Evolutionary conservation across 805 yeast species (phyloP), one percentile per base, ranked within the genome.

Genomic region (Groenewaldozyma salmanticensis): DNA sequence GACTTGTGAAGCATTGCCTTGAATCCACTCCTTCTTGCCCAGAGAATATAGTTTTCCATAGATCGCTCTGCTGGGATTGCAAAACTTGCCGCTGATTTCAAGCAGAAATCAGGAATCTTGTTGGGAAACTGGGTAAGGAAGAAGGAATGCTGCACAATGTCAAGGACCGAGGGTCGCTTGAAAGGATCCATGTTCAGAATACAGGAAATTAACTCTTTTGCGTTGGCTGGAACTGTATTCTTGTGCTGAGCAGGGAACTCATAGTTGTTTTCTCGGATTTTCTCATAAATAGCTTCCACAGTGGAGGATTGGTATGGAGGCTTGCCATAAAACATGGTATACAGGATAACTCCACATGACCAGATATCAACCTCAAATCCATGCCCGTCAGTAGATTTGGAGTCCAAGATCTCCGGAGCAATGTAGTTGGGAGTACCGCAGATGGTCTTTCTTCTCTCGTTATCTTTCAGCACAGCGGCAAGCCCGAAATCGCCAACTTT

Each of bases 361-460:
- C 99, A 92, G 45, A 87, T 76, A 61, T 92, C 99, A 33, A 87
- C 96, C 61, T 87, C 96, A 57, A 77, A 88, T 39, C 94, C 79
- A 61, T 92, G 98, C 5, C 97, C 98, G 9, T 77, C 72, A 40
- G 70, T 75, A 13, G 52, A 52, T 54, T 86, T 86, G 21, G 95
- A 94, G 32, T 87, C 83, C 49, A 92, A 71, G 18, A 92, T 95
- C 66, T 92, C 99, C 5, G 99, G 99, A 1, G 98, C 96, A 58
- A 92, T 92, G 60, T 92, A 92, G 64, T 92, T 92, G 45, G 99
- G 99, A 19, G 99, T 92, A 41, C 99, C 99, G 63, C 99, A 92
- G 42, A 92, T 85, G 34, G 98, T 90, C 59, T 80, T 83, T 56
- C 90, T 86, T 50, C 90, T 77, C 38, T 84, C 84, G 43, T 72